Base-by-base conservation (phyloP, 2,329 filamentous ascomycete genomes). In the Fusarium sp. region DNA sequence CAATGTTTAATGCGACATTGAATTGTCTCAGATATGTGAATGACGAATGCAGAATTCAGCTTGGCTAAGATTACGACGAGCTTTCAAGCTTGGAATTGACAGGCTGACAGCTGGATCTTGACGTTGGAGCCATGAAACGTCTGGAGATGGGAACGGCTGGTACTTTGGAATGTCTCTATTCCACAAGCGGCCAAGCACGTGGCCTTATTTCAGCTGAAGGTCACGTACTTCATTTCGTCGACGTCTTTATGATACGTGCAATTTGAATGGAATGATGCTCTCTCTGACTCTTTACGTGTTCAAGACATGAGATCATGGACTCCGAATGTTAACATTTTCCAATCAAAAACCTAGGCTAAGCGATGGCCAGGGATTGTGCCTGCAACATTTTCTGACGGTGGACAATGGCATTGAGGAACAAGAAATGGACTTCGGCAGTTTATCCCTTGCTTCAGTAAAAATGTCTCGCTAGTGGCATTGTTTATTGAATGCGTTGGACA, bases 11-110 rank as follows among this genome's bases (percentile, higher is more conserved):
- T 8, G 11, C 22, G 33, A 39, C 20, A 43, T 27, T 32, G 35
- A 20, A 13, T n/a, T 45, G 37, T 54, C 39, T 50, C 15, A 48
- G 14, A 65, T 46, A 65, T 65, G 61, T 41, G 19, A 27, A 46
- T 65, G 61, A 65, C 48, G 25, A 58, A 43, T 17, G 7, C 22
- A 22, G 7, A 37, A 10, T 20, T 35, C 4, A 15, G 10, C 10
- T 37, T 10, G 6, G 19, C n/a, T 23, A 17, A 4, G 6, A 3
- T 6, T 53, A n/a, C 20, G 20, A 17, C 20, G 23, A 14, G 19
- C 10, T 3, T 25, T 19, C 17, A 0, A 17, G 4, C 17, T 35
- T 6, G 14, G 7, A 15, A 10, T 27, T 22, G 35, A 5, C 35
- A 37, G 9, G 35, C 35, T 37, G 35, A 37, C 17, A 8, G 8